A percentile compares a stretch with the other conserved stretches of the same genome.
These are phyloP conservation scores for Amesomyces nigricolor DNA, from an alignment of 2,329 filamentous ascomycete species.

Conservation along the genomic window DNA sequence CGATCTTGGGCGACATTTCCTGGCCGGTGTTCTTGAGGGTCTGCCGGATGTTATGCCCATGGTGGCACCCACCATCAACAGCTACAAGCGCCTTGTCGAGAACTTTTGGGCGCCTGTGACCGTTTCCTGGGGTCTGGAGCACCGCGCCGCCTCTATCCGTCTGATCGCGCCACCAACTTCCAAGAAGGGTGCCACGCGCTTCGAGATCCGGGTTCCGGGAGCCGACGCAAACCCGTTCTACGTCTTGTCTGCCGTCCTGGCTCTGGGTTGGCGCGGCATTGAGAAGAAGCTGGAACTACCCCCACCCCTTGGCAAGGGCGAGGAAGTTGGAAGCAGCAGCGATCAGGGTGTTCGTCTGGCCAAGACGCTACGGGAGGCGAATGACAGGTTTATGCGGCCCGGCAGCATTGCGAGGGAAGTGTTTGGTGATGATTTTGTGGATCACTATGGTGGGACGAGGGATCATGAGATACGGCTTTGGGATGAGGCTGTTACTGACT, in stretches of 20 bases:
- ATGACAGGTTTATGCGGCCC: constrained; percentile 65
- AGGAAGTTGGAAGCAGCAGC: constrained; percentile 66
- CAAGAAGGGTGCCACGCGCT: constrained; percentile 78
- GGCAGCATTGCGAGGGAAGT: constrained; percentile 89
- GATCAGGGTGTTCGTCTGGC: constrained; percentile 76
- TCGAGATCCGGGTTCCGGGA: constrained; percentile 90
- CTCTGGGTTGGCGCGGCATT: constrained; percentile 82
- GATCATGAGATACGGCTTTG: constrained; percentile 86
- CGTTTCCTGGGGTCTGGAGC: constrained; percentile 93
- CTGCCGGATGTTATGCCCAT: constrained; percentile 94
- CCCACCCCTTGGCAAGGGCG: constrained; percentile 76
- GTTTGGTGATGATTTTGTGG: constrained; percentile 91
- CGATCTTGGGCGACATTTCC: constrained; percentile 84
- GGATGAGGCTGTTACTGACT: constrained; percentile 96
- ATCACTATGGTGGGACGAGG: constrained; percentile 87
- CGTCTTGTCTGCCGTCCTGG: constrained; percentile 80
- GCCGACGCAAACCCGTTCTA: constrained; percentile 88
- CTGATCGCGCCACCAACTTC: constrained; percentile 84
- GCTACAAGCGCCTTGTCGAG: constrained; percentile 95
- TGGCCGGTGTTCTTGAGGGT: constrained; percentile 82
- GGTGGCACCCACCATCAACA: constrained; percentile 91
- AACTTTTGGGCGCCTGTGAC: constrained; percentile 99
- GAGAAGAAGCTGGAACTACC: constrained; percentile 85
- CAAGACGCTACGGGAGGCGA: constrained; percentile 81
- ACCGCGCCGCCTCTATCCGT: constrained; percentile 85